Base-by-base conservation (phyloP, 2,329 filamentous ascomycete species). In the Basipetospora sp. region DNA sequence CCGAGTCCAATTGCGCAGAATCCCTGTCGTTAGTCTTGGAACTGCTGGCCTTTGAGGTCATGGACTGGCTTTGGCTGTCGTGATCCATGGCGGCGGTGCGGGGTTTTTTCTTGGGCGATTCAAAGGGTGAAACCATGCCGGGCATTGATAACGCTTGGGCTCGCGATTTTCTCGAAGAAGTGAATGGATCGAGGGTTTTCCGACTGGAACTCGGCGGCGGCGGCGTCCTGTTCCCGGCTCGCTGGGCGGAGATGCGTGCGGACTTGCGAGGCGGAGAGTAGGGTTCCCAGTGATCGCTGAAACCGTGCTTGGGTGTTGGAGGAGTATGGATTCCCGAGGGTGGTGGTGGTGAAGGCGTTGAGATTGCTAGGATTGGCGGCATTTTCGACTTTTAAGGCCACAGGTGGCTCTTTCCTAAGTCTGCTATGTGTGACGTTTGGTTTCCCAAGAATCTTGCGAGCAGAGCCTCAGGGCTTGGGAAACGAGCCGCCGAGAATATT, bases 181-280 rank as follows among this genome's bases (percentile, higher is more conserved):
- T 19, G 22, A 42, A 41, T 30, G 47, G 47, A n/a, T 37, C 31
- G 18, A 18, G 15, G n/a, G n/a, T n/a, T n/a, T 43, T 39, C 13
- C 27, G 16, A 44, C 52, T 47, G 43, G 60, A 48, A 44, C 57
- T 44, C 45, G 50, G 45, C 11, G 74, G 70, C 4, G 71, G 74
- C 16, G 74, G 71, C 2, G 73, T 77, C 54, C 65, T 67, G 50
- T 64, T 57, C 42, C 58, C 49, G 32, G 58, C 49, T 45, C 65
- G 64, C 48, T 75, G 69, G 40, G 36, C 36, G 8, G 71, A 72
- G 47, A 82, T 67, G 46, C 79, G 71, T 42, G 70, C 68, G 4
- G 76, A 80, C 49, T 80, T 79, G 54, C 79, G 71, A 39, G 78
- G 71, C 39, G 78, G 76, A 42, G 77, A 74, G 52, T 76, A 86